Conservation (phyloP, 129 eudicot species). For the Lonicera japonica region DNA sequence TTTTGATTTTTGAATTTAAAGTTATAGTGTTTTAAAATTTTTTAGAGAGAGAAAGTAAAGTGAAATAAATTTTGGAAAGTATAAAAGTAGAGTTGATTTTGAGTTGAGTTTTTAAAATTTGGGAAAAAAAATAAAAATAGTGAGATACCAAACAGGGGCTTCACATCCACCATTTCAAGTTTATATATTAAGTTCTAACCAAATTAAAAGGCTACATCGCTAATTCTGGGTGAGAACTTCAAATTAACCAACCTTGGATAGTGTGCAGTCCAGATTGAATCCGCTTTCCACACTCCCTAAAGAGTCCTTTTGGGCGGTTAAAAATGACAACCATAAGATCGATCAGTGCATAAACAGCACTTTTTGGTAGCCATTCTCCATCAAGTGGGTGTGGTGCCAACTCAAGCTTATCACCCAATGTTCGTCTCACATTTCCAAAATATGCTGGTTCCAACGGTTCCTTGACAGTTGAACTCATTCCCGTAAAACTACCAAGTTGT, state of each 20-base stretch:
- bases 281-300: constrained; percentile 83
- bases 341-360: constrained; percentile 84
- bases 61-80: too few relatives aligned
- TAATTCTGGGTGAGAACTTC: background rate
- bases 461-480: constrained; percentile 37
- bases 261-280: constrained; percentile 78
- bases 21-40: too few relatives aligned
- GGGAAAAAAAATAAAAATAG: too few relatives aligned
- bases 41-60: too few relatives aligned
- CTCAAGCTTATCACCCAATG: constrained; percentile 65
- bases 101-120: too few relatives aligned
- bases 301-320: constrained; percentile 87
- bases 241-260: constrained; percentile 43
- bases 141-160: too few relatives aligned
- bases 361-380: constrained; percentile 96
- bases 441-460: constrained; percentile 61
- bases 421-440: constrained; percentile 68
- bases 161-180: too few relatives aligned
- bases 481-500: constrained; percentile 35
- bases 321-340: constrained; percentile 80
- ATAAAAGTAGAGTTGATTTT: too few relatives aligned
- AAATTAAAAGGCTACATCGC: background rate
- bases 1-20: too few relatives aligned
- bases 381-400: constrained; percentile 93
- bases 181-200: background rate